Conservation (phyloP, 164 flowering plant genomes). For the Litsea cubeba region DNA sequence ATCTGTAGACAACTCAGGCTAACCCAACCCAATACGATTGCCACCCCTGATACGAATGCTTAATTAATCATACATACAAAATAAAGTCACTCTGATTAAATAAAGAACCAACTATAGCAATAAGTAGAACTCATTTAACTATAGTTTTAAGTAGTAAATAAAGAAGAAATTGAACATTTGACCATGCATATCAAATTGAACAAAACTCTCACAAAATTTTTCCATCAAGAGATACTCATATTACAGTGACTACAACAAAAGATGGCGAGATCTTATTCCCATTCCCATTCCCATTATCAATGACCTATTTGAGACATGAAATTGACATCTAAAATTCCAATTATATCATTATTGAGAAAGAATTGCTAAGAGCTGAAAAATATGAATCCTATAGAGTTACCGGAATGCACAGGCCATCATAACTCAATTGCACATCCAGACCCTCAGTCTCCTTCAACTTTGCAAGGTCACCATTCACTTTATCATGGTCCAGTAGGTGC, state of each 20-base stretch:
- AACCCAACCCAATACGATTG: too few relatives aligned
- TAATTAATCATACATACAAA: too few relatives aligned
- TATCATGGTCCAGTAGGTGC: conserved; percentile 97
- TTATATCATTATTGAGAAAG: conserved; percentile 6
- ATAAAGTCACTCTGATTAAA: too few relatives aligned
- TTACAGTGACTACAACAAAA: not conserved
- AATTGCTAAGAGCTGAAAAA: not conserved
- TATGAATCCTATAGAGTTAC: conserved; percentile 37
- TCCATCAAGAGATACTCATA: not conserved
- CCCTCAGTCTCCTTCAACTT: conserved; percentile 71
- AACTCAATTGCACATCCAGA: conserved; percentile 78
- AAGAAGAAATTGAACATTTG: not conserved
- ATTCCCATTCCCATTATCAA: not conserved
- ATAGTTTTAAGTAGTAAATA: too few relatives aligned
- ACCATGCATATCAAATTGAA: not conserved
- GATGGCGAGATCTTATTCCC: not conserved
- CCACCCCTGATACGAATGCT: too few relatives aligned
- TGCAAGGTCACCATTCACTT: conserved; percentile 53
- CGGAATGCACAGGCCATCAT: conserved; percentile 84
- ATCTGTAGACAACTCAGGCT: too few relatives aligned
- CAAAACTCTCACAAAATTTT: not conserved
- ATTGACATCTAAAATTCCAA: not conserved
- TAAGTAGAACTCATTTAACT: too few relatives aligned
- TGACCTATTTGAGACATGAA: not conserved
- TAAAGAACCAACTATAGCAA: too few relatives aligned